Evolutionary conservation across 805 yeast species (phyloP).

Genomic region (Zygotorulaspora chibaensis): DNA sequence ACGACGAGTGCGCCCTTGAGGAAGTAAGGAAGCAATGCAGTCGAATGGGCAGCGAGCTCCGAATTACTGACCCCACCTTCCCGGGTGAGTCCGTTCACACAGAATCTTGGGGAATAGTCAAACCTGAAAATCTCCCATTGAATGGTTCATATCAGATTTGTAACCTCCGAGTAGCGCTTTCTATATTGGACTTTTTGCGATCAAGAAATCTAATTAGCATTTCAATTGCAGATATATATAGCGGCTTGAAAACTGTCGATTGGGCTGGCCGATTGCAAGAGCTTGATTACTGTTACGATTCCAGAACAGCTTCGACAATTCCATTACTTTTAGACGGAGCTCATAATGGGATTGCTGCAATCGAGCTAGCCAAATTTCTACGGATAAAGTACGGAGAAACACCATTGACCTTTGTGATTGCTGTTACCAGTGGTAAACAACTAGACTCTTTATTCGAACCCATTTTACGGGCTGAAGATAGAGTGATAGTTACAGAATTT

Average conservation of each 20-base stretch:
- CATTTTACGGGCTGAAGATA: conserved; percentile 49
- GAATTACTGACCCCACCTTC: conserved; percentile 19
- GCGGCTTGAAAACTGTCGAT: conserved; percentile 50
- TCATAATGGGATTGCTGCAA: conserved; percentile 82
- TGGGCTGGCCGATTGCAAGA: conserved; percentile 91
- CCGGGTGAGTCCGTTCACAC: conserved; percentile 20
- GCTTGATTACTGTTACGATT: conserved; percentile 31
- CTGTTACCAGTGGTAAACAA: conserved; percentile 71
- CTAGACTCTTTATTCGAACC: conserved; percentile 47
- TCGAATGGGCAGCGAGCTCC: conserved; percentile 29
- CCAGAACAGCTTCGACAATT: conserved; percentile 17
- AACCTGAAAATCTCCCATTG: conserved; percentile 47
- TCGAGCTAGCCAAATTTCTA: conserved; percentile 58
- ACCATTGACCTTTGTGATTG: conserved; percentile 55
- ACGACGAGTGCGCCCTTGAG: conserved; percentile 46
- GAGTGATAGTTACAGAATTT: conserved; percentile 59
- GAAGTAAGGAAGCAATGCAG: conserved; percentile 42
- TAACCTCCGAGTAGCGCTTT: conserved; percentile 66
- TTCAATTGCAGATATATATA: conserved; percentile 35
- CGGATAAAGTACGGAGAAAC: conserved; percentile 23
- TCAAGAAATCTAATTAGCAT: conserved; percentile 28
- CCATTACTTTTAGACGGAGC: conserved; percentile 77
- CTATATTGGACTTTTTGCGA: conserved; percentile 42
- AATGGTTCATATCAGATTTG: conserved; percentile 68
- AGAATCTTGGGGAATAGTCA: conserved; percentile 30